Evolutionary conservation across 2,329 filamentous ascomycete species (phyloP).

Genomic region (Xylaria sp.): DNA sequence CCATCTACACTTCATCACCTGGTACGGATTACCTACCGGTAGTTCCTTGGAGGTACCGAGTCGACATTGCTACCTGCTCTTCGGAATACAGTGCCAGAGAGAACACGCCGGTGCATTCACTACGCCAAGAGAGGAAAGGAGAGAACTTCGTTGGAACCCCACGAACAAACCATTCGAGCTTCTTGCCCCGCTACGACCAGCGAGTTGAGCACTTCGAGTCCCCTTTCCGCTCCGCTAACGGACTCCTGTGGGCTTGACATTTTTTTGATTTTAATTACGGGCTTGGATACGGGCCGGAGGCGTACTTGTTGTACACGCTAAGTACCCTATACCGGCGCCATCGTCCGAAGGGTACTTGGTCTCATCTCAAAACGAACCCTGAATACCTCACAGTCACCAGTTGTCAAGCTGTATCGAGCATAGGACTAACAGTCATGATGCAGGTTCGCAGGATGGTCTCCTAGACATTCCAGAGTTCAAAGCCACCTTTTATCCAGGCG

Average conservation of each 20-base stretch:
- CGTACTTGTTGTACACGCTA: neutral
- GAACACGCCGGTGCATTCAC: neutral
- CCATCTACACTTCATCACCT: too few species aligned
- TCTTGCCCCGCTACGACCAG: neutral
- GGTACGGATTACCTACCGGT: too few species aligned
- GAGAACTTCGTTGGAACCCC: neutral
- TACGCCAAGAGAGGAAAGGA: neutral
- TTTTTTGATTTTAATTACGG: neutral
- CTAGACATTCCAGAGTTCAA: conserved; percentile 44
- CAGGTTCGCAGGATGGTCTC: conserved; percentile 31
- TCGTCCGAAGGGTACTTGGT: neutral
- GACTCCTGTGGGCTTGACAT: neutral
- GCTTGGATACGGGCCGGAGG: neutral
- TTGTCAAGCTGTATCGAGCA: conserved; percentile 17
- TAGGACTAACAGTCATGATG: conserved; percentile 30
- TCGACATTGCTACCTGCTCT: too few species aligned
- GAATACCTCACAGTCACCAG: neutral
- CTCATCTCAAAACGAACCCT: conserved; percentile 10
- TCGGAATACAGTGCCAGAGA: too few species aligned
- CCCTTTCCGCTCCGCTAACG: neutral
- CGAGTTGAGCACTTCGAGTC: neutral
- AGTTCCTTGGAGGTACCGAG: too few species aligned
- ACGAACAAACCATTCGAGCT: neutral
- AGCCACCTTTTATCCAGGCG: conserved; percentile 55
- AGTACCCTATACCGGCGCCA: neutral